Evolutionary conservation across 2,329 filamentous ascomycete species (phyloP).

Genomic region (Anisogramma anomala): DNA sequence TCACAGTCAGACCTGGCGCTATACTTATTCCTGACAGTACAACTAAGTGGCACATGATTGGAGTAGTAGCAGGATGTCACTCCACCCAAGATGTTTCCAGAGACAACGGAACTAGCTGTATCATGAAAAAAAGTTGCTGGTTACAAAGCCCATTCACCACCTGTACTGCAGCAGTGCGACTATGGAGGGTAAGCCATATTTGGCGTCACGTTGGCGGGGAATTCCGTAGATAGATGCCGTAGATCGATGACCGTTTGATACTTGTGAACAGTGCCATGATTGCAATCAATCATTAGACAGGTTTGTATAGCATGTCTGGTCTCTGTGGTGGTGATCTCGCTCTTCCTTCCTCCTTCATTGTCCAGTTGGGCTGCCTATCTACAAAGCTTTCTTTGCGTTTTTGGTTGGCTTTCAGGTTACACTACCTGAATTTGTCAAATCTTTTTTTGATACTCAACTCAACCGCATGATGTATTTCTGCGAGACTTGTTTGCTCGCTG

Average conservation of each 20-base stretch:
- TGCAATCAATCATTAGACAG: too few relatives aligned
- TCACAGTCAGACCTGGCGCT: background rate
- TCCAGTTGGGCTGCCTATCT: conserved; percentile 19
- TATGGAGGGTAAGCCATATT: background rate
- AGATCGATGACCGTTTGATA: too few relatives aligned
- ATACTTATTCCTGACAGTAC: conserved; percentile 7
- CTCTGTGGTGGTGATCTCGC: background rate
- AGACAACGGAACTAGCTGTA: background rate
- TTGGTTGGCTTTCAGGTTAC: conserved; percentile 20
- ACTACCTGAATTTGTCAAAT: too few relatives aligned
- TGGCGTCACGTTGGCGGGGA: background rate
- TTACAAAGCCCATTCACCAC: too few relatives aligned
- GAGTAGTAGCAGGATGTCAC: background rate
- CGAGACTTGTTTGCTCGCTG: conserved; percentile 4
- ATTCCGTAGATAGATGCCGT: too few relatives aligned
- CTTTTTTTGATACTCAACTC: too few relatives aligned
- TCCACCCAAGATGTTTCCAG: background rate
- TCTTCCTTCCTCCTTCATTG: conserved; percentile 11
- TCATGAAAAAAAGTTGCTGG: background rate
- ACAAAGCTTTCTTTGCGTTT: conserved; percentile 25
- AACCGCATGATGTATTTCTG: conserved; percentile 16
- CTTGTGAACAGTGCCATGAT: too few relatives aligned
- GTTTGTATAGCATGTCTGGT: background rate
- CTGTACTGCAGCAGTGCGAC: background rate
- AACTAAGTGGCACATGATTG: background rate